phyloP scores from a whole-genome alignment of 2,329 filamentous ascomycete species.

The Epichloe sibirici region DNA sequence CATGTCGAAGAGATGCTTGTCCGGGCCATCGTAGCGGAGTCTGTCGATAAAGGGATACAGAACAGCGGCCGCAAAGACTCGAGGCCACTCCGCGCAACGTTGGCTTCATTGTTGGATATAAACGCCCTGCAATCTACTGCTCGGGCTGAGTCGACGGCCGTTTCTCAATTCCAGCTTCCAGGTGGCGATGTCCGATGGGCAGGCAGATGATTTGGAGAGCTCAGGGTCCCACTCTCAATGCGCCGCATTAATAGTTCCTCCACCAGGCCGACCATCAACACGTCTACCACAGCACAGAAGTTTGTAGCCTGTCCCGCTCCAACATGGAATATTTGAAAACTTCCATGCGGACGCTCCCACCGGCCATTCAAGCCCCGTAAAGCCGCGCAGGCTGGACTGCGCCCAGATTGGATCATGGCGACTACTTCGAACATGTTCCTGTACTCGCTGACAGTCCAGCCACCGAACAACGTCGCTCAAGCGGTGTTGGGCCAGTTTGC shows the following conservation, averaged over 20 bases:
- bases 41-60: conserved; percentile 22
- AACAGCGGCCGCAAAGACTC: conserved; percentile 29
- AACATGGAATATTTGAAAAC: conserved; percentile 8
- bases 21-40: conserved; percentile 10
- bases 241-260: conserved; percentile 27
- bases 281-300: conserved; percentile 12
- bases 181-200: not conserved
- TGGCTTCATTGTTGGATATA: conserved; percentile 23
- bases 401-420: conserved; percentile 58
- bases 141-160: not conserved
- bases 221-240: conserved; percentile 15
- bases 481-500: conserved; percentile 92
- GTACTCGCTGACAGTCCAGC: conserved; percentile 93
- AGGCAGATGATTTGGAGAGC: conserved; percentile 12
- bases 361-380: conserved; percentile 16
- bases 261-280: conserved; percentile 11
- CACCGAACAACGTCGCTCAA: conserved; percentile 77
- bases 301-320: conserved; percentile 17
- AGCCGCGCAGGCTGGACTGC: conserved; percentile 40
- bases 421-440: conserved; percentile 98
- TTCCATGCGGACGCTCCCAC: conserved; percentile 9
- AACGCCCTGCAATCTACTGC: not conserved
- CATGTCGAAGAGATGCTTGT: conserved; percentile 15
- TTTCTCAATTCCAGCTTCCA: not conserved
- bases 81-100: conserved; percentile 27